phyloP scores from a whole-genome alignment of 2,329 filamentous ascomycete genomes.

The Podosphaera aphanis region DNA sequence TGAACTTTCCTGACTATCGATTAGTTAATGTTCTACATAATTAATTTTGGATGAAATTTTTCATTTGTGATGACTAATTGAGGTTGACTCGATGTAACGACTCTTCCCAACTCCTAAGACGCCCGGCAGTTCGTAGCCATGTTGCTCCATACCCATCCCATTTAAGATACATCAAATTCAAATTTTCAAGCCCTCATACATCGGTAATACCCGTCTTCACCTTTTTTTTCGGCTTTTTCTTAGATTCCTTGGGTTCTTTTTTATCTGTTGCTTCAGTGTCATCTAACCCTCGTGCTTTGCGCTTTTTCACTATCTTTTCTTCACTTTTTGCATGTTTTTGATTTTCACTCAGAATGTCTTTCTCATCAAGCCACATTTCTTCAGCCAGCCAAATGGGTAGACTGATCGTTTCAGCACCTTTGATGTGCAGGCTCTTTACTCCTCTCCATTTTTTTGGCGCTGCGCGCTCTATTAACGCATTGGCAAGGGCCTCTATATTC shows the following conservation, averaged over 20 bases:
- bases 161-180: not conserved
- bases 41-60: too few species aligned
- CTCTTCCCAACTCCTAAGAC: not conserved
- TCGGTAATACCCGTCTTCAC: slow-evolving; percentile 9
- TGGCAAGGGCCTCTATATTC: slow-evolving; percentile 54
- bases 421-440: slow-evolving; percentile 66
- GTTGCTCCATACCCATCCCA: not conserved
- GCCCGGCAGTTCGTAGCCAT: not conserved
- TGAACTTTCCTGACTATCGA: not conserved
- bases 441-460: slow-evolving; percentile 75
- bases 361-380: slow-evolving; percentile 68
- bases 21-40: not conserved
- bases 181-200: slow-evolving; percentile 1
- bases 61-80: not conserved
- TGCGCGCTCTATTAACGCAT: slow-evolving; percentile 50
- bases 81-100: not conserved
- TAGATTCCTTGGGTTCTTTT: slow-evolving; percentile 10
- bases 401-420: slow-evolving; percentile 67
- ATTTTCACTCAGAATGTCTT: slow-evolving; percentile 33
- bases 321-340: not conserved
- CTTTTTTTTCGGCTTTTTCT: not conserved
- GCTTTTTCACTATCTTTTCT: slow-evolving; percentile 16
- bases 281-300: slow-evolving; percentile 15
- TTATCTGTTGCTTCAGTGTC: slow-evolving; percentile 11
- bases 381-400: slow-evolving; percentile 88